Evolutionary conservation across 2,329 filamentous ascomycete species (phyloP).

Genomic region (Aspergillus hiratsukae): DNA sequence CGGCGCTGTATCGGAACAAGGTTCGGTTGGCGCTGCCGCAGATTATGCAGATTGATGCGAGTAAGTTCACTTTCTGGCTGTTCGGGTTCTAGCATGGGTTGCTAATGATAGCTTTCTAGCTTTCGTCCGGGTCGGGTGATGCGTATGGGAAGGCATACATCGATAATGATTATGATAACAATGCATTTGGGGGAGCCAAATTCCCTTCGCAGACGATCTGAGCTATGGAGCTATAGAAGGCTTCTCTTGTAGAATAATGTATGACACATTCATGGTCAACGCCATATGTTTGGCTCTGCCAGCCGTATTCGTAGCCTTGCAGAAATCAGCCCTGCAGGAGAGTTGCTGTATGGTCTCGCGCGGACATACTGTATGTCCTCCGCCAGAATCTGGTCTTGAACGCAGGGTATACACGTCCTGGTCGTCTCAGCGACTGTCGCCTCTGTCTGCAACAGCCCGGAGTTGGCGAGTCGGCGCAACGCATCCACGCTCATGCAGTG

Average conservation of each 20-base stretch:
- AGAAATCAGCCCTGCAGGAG: not conserved
- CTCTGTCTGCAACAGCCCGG: no score
- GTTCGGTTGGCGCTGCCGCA: slow-evolving; percentile 81
- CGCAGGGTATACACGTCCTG: not conserved
- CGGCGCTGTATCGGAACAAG: slow-evolving; percentile 92
- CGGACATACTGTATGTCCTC: not conserved
- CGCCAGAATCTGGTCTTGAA: not conserved
- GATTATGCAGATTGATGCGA: slow-evolving; percentile 91
- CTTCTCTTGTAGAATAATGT: not conserved
- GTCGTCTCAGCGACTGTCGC: not conserved
- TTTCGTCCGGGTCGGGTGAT: slow-evolving; percentile 8
- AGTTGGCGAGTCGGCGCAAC: not conserved
- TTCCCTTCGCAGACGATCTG: not conserved
- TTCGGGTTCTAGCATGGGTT: not conserved
- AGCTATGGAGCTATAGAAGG: not conserved
- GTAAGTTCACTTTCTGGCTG: slow-evolving; percentile 46
- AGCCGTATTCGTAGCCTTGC: not conserved
- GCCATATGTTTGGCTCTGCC: not conserved
- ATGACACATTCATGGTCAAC: not conserved
- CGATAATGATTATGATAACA: not conserved
- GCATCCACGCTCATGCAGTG: not conserved
- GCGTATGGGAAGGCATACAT: not conserved
- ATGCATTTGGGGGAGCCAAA: not conserved
- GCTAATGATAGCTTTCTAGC: slow-evolving; percentile 1
- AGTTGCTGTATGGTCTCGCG: not conserved